Evolutionary conservation across 495 filamentous ascomycete species (phyloP).

Genomic region (Entonaema liquescens): DNA sequence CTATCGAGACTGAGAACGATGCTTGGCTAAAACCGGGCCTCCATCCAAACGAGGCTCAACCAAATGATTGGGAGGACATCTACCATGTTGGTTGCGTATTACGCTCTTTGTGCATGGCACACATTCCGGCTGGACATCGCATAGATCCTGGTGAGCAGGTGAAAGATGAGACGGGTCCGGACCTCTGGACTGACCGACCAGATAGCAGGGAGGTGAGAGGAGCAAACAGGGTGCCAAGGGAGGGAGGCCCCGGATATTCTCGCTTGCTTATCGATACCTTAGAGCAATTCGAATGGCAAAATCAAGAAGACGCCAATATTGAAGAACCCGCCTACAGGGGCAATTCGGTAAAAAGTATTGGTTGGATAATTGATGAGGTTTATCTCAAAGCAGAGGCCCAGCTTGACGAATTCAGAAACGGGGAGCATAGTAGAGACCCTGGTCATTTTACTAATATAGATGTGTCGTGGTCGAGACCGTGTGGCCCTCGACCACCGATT

Average conservation of each 20-base stretch:
- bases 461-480: not conserved
- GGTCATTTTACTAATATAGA: not conserved
- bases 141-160: not conserved
- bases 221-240: not conserved
- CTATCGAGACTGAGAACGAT: not conserved
- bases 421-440: not conserved
- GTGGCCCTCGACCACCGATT: not conserved
- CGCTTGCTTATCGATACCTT: not conserved
- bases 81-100: conserved; percentile 11
- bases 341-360: not conserved
- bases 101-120: conserved; percentile 18
- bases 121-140: not conserved
- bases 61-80: conserved; percentile 8
- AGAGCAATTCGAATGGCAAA: not conserved
- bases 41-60: not conserved
- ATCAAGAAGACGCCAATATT: not conserved
- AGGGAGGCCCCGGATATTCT: not conserved
- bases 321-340: not conserved
- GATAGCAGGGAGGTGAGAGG: not conserved
- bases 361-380: not conserved
- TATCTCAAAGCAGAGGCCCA: not conserved
- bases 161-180: not conserved
- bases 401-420: not conserved
- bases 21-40: not conserved
- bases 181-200: conserved; percentile 11